Evolutionary conservation across 2,329 filamentous ascomycete species (phyloP), one percentile per base, ranked within the genome.

Genomic region (Penicillium janthinellum): DNA sequence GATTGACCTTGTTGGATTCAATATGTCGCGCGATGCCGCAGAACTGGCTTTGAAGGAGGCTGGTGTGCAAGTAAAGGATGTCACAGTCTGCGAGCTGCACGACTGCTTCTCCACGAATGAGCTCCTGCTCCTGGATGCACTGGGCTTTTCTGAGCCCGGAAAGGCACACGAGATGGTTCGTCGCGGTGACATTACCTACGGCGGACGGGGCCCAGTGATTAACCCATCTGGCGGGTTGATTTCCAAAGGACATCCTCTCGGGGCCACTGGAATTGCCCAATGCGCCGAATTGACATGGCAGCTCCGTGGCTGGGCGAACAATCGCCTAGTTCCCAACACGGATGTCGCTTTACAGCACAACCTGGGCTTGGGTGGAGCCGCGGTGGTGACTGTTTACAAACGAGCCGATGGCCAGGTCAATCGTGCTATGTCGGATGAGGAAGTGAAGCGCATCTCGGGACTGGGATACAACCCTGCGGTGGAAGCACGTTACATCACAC

Each of bases 91-190:
- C 71, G 94, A 98, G 80, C 82, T 98, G 58, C 94, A 98, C 77
- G 94, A 98, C 80, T 98, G 94, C 81, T 98, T 98, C 83, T 92
- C 88, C 17, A 88, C 94, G 17, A 98, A 98, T 75, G 91, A 98
- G 81, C 90, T 98, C 87, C 84, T 95, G 50, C 87, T 88, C 1
- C 87, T 98, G 50, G 93, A 98, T 73, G 91, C 91, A 0, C 83
- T 98, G 1, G 92, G 91, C 0, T 84, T 98, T 15, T 86, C 83
- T 28, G 87, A 87, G 59, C 86, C 84, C n/a, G 94, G 93, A 22
- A 93, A 91, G 75, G 94, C 94, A 0, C 92, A 97, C 75, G 92
- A 96, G 77, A 86, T 97, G 77, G 91, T 98, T 31, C 87, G 92
- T 42, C 79, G 78, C 6, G 93, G 93, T 22, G 92, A 92, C 70